A percentile compares a stretch with the other conserved stretches of the same genome.
Conservation (phyloP, 495 filamentous ascomycete genomes). For the Bryoglossum gracile region DNA sequence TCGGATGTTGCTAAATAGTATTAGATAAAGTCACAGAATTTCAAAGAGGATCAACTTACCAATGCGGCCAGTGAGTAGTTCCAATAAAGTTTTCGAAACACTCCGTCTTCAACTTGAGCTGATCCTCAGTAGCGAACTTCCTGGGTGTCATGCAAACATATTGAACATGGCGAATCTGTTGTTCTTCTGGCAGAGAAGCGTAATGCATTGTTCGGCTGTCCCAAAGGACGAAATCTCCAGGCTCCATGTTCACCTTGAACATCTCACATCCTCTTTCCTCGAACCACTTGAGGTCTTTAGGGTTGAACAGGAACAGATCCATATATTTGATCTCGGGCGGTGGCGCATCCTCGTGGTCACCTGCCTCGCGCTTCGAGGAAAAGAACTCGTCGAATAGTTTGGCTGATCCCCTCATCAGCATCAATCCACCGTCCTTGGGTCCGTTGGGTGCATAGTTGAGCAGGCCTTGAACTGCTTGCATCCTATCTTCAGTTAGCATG, state of each 20-base stretch:
- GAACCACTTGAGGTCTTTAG: conserved; percentile 32
- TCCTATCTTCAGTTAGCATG: too few species aligned
- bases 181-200: conserved; percentile 16
- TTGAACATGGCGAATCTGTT: conserved; percentile 25
- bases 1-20: neutral
- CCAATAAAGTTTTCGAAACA: conserved; percentile 31
- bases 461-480: conserved; percentile 43
- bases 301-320: neutral
- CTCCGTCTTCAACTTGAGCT: conserved; percentile 30
- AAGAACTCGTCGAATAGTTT: conserved; percentile 31
- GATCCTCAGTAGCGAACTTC: conserved; percentile 29
- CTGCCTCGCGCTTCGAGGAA: conserved; percentile 24
- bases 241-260: conserved; percentile 35
- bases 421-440: conserved; percentile 38
- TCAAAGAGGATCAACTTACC: neutral
- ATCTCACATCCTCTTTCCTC: conserved; percentile 29
- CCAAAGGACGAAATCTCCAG: conserved; percentile 37
- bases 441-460: conserved; percentile 38
- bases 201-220: conserved; percentile 36
- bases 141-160: conserved; percentile 36
- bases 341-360: neutral
- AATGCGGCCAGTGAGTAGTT: conserved; percentile 34
- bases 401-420: conserved; percentile 34
- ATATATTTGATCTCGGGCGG: neutral
- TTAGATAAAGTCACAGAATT: neutral